Conservation (phyloP, 1,284 basidiomycete species). For the Ceratobasidium theobromae region DNA sequence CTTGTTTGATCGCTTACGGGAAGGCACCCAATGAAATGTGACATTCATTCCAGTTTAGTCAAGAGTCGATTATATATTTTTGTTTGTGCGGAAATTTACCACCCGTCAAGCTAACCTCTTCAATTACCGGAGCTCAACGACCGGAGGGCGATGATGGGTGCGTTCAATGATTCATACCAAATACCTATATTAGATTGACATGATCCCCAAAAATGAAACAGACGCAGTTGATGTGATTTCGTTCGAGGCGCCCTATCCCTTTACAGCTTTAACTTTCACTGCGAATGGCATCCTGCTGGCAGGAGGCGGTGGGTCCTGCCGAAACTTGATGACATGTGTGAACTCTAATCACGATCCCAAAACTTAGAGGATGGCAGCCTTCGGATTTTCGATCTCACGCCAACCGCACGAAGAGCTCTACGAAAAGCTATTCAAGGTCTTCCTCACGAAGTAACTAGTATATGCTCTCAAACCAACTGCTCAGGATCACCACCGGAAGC, state of each 20-base stretch:
- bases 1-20: too few species aligned
- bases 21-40: constrained; percentile 17
- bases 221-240: background rate
- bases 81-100: background rate
- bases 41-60: background rate
- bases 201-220: too few species aligned
- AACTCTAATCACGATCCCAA: background rate
- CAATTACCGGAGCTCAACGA: background rate
- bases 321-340: background rate
- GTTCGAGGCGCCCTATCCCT: constrained; percentile 23
- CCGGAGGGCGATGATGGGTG: background rate
- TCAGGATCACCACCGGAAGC: background rate
- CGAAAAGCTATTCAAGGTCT: constrained; percentile 24
- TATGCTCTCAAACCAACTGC: background rate
- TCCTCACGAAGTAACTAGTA: constrained; percentile 12
- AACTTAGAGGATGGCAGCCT: constrained; percentile 11
- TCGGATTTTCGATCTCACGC: constrained; percentile 22
- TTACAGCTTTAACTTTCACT: constrained; percentile 16
- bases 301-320: constrained; percentile 11
- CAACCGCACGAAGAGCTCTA: constrained; percentile 4
- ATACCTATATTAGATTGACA: background rate
- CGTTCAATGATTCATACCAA: background rate
- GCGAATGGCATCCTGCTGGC: background rate
- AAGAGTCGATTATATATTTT: background rate
- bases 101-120: background rate